phyloP scores from a whole-genome alignment of 495 filamentous ascomycete species.

The Neurospora africana region DNA sequence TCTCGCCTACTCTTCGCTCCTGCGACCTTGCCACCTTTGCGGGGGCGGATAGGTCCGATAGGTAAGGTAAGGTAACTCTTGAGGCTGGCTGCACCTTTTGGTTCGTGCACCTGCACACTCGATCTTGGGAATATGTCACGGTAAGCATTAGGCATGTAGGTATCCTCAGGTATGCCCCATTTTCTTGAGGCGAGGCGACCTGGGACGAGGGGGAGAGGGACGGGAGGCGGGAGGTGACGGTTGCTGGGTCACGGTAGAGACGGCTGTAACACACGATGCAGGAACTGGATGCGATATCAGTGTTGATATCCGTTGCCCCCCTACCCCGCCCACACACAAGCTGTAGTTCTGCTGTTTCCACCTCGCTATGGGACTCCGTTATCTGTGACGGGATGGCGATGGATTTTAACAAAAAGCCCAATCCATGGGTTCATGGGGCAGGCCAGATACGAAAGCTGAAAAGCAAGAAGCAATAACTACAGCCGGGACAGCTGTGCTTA shows the following conservation, averaged over 20 bases:
- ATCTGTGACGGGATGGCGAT: not conserved
- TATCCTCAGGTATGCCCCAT: too few relatives aligned
- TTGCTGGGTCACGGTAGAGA: not conserved
- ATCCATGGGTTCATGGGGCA: not conserved
- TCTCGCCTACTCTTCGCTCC: too few relatives aligned
- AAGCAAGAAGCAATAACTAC: not conserved
- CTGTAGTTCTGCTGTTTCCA: not conserved
- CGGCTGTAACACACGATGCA: not conserved
- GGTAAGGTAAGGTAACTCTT: not conserved
- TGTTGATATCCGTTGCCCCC: not conserved
- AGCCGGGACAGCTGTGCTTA: not conserved
- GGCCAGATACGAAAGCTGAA: not conserved
- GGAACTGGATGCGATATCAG: not conserved
- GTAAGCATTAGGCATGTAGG: too few relatives aligned
- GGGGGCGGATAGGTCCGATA: not conserved
- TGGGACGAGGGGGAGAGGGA: not conserved
- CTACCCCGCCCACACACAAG: not conserved
- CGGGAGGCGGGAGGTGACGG: not conserved
- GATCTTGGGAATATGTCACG: not conserved
- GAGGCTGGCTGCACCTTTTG: not conserved
- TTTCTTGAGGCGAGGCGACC: not conserved
- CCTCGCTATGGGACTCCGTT: not conserved
- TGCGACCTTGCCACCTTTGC: not conserved
- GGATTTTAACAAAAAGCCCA: not conserved
- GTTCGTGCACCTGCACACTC: not conserved